A percentile compares a stretch with the other conserved stretches of the same genome.
These are phyloP conservation scores for Rhodotorula sp. DNA, from an alignment of 1,284 basidiomycete species.

Conservation along the genomic window DNA sequence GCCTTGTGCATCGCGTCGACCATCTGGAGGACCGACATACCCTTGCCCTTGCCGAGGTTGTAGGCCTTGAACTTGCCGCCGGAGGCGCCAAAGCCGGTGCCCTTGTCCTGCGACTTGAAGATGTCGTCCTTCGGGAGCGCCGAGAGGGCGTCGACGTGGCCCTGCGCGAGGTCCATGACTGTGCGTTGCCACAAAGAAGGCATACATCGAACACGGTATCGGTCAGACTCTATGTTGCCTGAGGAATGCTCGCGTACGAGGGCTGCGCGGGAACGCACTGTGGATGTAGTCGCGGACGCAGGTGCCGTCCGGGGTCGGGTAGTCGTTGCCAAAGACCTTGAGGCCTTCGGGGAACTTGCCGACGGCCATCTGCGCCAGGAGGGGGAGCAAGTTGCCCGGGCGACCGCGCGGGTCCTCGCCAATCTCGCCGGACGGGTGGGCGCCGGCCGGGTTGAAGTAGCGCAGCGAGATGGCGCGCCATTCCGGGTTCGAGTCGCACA, in stretches of 20 bases:
- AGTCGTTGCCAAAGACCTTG: conserved; percentile 97
- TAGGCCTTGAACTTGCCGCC: conserved; percentile 78
- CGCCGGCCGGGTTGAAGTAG: conserved; percentile 78
- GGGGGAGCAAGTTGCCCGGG: conserved; percentile 90
- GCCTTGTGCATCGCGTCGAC: conserved; percentile 93
- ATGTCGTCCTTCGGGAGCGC: conserved; percentile 69
- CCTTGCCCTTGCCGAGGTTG: conserved; percentile 92
- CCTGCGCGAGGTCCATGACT: conserved; percentile 88
- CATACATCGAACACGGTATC: not conserved
- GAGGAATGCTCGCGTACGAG: no score
- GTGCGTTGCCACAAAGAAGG: not conserved
- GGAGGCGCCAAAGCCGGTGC: conserved; percentile 50
- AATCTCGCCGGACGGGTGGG: conserved; percentile 91
- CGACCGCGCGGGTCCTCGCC: conserved; percentile 95
- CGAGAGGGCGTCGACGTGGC: conserved; percentile 89
- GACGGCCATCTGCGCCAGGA: conserved; percentile 92
- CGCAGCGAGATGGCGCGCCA: conserved; percentile 83
- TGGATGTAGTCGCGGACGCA: conserved; percentile 98
- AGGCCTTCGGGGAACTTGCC: conserved; percentile 80
- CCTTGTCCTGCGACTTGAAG: conserved; percentile 51
- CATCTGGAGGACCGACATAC: conserved; percentile 90
- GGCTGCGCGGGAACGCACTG: conserved; percentile 34
- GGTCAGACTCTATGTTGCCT: not conserved
- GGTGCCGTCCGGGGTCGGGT: conserved; percentile 93
- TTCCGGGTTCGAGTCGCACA: conserved; percentile 73